Evolutionary conservation across 2,329 filamentous ascomycete species (phyloP), one percentile per base, ranked within the genome.

Genomic region (Scortechinia acanthostroma): DNA sequence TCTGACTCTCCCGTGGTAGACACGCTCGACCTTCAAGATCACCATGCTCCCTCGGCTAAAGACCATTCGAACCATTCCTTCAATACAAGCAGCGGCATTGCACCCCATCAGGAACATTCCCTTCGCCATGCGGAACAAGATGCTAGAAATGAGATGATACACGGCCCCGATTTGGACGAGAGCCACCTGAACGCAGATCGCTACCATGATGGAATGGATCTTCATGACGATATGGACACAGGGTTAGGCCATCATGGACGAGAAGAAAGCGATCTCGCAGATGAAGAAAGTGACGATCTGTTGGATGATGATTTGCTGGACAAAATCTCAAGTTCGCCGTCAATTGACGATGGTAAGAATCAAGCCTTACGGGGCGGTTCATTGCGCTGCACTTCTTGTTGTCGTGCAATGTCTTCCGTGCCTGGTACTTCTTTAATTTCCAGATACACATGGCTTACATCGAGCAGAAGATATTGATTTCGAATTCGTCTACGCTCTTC

Each of bases 401-500:
- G 25, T 13, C 23, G 22, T 16, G n/a, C 14, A 5, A 21, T 22
- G 4, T 20, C 16, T 21, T 15, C 35, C 58, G 70, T 70, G 59
- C 51, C 68, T 69, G 72, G 64, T 58, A 66, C 73, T 62, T 65
- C 68, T 54, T 51, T 58, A n/a, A n/a, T n/a, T 53, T n/a, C 42
- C 21, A 30, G 25, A n/a, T 57, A 65, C 77, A 54, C 58, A 70
- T 45, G 69, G 73, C 61, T 78, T 77, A 72, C 79, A 84, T 77
- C 68, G 75, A 64, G 62, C 65, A 87, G 84, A 88, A 66, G 83
- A 88, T 56, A 88, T 88, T 60, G 83, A 88, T 68, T 88, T 88
- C 64, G 83, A 88, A 63, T 88, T 88, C 62, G 84, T 88, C 45
- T 88, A 88, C 61, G 84, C 84, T 13, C 64, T 88, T 50, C 84